A percentile compares a stretch with the other conserved stretches of the same genome.
These are phyloP conservation scores for Trypanosoma theileri DNA, from an alignment of 208 protist species.

Conservation along the genomic window DNA sequence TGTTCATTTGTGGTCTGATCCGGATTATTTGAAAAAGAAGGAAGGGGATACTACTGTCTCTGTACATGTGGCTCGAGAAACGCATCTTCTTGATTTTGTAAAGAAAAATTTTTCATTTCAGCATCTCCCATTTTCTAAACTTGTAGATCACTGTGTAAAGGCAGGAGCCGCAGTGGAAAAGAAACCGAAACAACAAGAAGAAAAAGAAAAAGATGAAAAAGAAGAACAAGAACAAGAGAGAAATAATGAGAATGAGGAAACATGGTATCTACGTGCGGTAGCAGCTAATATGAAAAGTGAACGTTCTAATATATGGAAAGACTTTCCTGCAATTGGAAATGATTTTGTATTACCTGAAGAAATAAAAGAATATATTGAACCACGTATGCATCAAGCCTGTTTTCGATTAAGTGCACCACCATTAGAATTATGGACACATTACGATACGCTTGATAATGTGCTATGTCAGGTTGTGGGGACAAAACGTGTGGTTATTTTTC, in stretches of 20 bases:
- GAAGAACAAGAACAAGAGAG: neutral
- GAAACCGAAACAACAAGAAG: neutral
- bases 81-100: constrained; percentile 85
- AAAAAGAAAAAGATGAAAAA: neutral
- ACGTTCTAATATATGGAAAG: constrained; percentile 77
- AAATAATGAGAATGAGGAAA: constrained; percentile 45
- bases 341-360: constrained; percentile 77
- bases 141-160: constrained; percentile 62
- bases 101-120: constrained; percentile 89
- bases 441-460: constrained; percentile 94
- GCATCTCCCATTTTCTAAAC: constrained; percentile 63
- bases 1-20: constrained; percentile 46
- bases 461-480: constrained; percentile 88
- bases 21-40: constrained; percentile 52
- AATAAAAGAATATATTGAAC: constrained; percentile 44
- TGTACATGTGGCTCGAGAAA: constrained; percentile 68
- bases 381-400: constrained; percentile 81
- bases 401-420: constrained; percentile 86
- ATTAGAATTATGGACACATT: constrained; percentile 93
- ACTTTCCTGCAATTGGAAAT: constrained; percentile 62
- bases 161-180: constrained; percentile 29
- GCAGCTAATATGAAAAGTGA: constrained; percentile 84
- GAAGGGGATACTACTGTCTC: constrained; percentile 62
- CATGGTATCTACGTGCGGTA: constrained; percentile 88
- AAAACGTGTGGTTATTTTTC: constrained; percentile 91